Conservation (phyloP, 2,329 filamentous ascomycete species). For the Epichloe uncinata region DNA sequence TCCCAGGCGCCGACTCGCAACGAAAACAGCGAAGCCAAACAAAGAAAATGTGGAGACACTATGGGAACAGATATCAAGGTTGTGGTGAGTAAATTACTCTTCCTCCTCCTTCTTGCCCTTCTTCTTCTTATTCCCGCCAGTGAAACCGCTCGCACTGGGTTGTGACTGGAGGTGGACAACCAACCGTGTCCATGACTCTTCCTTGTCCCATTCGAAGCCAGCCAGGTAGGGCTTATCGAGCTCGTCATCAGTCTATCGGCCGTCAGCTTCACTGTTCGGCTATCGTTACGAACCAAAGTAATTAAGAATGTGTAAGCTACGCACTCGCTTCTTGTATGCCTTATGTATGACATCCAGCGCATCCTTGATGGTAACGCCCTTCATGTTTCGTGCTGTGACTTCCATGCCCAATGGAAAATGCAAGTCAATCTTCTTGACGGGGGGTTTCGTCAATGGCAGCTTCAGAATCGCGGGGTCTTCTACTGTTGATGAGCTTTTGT, state of each 20-base stretch:
- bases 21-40: constrained; percentile 26
- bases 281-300: background rate
- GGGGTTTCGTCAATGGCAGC: constrained; percentile 69
- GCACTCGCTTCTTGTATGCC: constrained; percentile 89
- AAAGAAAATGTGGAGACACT: constrained; percentile 21
- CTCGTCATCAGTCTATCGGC: constrained; percentile 72
- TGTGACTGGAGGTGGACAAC: constrained; percentile 75
- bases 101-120: constrained; percentile 54
- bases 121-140: constrained; percentile 48
- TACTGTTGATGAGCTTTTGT: constrained; percentile 63
- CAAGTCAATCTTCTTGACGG: constrained; percentile 88
- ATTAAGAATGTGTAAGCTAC: constrained; percentile 15
- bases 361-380: constrained; percentile 95
- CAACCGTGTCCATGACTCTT: constrained; percentile 79
- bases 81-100: constrained; percentile 18
- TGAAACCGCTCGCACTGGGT: constrained; percentile 36
- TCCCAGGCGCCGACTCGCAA: constrained; percentile 27
- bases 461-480: constrained; percentile 80
- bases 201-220: constrained; percentile 93
- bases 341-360: constrained; percentile 92
- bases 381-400: constrained; percentile 79
- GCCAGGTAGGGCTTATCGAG: constrained; percentile 75
- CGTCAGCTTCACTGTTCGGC: background rate
- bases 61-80: constrained; percentile 27
- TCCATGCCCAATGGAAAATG: constrained; percentile 80